A percentile compares a stretch with the other conserved stretches of the same genome.
Evolutionary conservation across 345 rosid genomes (phyloP).

Genomic region (Syzygium aqueum): DNA sequence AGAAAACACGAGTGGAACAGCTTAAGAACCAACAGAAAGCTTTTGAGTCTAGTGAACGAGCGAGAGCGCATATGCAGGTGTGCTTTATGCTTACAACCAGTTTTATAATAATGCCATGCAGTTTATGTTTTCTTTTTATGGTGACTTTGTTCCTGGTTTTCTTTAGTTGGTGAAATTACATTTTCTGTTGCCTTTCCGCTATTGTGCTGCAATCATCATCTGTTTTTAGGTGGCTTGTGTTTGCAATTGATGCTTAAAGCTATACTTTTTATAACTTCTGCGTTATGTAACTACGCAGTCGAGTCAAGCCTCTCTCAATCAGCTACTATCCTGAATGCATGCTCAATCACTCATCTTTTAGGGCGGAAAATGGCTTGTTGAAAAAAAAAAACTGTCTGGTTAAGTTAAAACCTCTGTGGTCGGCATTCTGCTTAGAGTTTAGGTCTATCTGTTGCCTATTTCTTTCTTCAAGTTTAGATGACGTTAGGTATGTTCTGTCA

Average conservation of each 20-base stretch:
- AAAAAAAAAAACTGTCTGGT: not conserved
- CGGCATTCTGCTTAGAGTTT: not conserved
- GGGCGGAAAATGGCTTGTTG: not conserved
- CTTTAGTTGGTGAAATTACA: not conserved
- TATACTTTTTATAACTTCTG: not conserved
- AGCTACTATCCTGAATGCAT: not conserved
- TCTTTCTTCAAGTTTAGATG: not conserved
- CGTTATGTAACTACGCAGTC: not conserved
- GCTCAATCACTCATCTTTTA: not conserved
- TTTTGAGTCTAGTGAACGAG: conserved; percentile 73
- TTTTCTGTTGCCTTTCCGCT: not conserved
- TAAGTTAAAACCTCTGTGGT: not conserved
- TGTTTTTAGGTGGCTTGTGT: not conserved
- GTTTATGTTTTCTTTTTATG: not conserved
- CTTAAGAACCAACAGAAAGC: conserved; percentile 91
- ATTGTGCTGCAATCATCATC: not conserved
- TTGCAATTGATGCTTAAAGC: not conserved
- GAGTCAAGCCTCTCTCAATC: not conserved
- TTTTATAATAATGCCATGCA: not conserved
- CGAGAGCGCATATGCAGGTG: conserved; percentile 94
- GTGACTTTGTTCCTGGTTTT: not conserved
- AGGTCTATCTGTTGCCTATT: not conserved
- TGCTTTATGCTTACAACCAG: conserved; percentile 1
- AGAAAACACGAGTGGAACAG: conserved; percentile 78
- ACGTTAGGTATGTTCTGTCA: not conserved